Base-by-base conservation (phyloP, 805 yeast species). In the Candida fluviatilis region DNA sequence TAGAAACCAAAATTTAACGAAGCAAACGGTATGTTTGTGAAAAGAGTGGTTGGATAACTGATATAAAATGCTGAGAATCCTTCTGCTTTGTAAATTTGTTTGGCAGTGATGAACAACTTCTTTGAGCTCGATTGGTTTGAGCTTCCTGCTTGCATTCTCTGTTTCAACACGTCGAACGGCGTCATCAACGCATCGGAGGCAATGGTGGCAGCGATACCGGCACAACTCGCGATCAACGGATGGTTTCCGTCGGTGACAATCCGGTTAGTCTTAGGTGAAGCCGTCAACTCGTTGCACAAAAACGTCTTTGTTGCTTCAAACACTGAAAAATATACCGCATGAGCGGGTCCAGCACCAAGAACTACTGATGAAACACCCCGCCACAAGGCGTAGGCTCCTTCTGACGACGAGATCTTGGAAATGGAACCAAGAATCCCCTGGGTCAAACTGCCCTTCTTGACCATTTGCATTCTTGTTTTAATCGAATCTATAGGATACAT, bases 261-360 rank as follows among this genome's bases (percentile, higher is more conserved):
- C 36, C 54, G 60, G 30, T 66, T 75, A 4, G 29, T 30, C 39
- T 52, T 51, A 7, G 52, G 47, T 2, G 62, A 45, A 36, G 54
- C 50, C 15, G 70, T 61, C 31, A 66, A 50, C 32, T 59, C 58
- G 50, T 69, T 74, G 31, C 69, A 74, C 35, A 84, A 61, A 10
- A 71, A 56, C 5, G 83, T 78, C 55, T 84, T 84, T 34, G 89
- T 73, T 36, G 80, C 73, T 62, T 91, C 99, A 61, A 89, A 93
- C 3, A 93, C 95, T n/a, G 90, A 81, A 58, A 89, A 91, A 63
- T 93, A 91, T 5, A 93, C 84, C 3, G 98, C 98, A 65, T 91
- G 99, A 3, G 98, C 97, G 2, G 99, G 99, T 5, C 99, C 99
- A n/a, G 99, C 97, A 27, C 99, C 99, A 44, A 91, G 57, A 2